A percentile compares a stretch with the other conserved stretches of the same genome.
Evolutionary conservation across 2,329 filamentous ascomycete genomes (phyloP).

Genomic region (Aspergillus udagawae): DNA sequence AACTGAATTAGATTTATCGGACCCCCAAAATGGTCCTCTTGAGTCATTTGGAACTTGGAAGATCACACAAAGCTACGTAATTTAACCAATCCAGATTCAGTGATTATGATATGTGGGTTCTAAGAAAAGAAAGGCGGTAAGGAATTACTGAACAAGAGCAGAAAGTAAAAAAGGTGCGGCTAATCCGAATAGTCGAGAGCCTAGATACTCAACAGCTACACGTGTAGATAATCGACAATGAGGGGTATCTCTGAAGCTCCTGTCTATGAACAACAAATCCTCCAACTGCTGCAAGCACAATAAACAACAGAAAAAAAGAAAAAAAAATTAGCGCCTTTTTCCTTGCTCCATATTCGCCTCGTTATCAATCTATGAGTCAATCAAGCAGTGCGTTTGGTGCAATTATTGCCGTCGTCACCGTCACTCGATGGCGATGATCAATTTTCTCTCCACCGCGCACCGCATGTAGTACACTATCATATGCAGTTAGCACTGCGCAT

Average conservation of each 20-base stretch:
- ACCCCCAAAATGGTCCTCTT: neutral
- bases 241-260: neutral
- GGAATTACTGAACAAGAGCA: slow-evolving; percentile 4
- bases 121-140: neutral
- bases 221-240: neutral
- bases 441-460: slow-evolving; percentile 48
- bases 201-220: neutral
- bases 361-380: neutral
- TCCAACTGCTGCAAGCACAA: neutral
- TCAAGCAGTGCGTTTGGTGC: neutral
- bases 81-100: slow-evolving; percentile 9
- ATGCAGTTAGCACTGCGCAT: slow-evolving; percentile 16
- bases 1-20: neutral
- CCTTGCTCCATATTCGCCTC: slow-evolving; percentile 6
- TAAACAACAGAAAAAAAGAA: neutral
- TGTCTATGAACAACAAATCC: neutral
- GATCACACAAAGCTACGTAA: slow-evolving; percentile 6
- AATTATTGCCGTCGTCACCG: neutral
- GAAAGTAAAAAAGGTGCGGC: slow-evolving; percentile 5
- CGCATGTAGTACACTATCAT: slow-evolving; percentile 44
- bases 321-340: slow-evolving; percentile 3
- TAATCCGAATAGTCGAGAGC: neutral
- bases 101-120: neutral
- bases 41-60: neutral
- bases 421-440: slow-evolving; percentile 21